Percentiles rank a stretch among this genome's conserved stretches.
These are phyloP conservation scores for Penicillium salamii DNA, from an alignment of 495 filamentous ascomycete species.

Conservation along the genomic window DNA sequence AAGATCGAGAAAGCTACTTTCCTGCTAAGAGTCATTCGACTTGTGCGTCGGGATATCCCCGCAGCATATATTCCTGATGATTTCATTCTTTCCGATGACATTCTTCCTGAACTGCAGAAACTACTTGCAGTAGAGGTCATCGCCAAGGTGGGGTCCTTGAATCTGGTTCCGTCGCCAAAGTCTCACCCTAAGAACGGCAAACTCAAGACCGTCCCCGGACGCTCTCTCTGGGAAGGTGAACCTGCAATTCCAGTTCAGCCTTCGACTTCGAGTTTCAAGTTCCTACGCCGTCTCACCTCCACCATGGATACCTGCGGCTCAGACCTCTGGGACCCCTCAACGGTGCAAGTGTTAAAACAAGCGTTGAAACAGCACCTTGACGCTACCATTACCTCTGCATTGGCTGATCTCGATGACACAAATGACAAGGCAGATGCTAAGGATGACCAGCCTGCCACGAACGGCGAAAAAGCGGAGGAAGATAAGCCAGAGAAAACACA, in stretches of 20 bases:
- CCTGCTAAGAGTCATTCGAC: slow-evolving; percentile 71
- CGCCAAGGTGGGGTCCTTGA: slow-evolving; percentile 8
- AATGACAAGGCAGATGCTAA: slow-evolving; percentile 4
- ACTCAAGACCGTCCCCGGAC: slow-evolving; percentile 34
- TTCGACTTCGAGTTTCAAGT: slow-evolving; percentile 70
- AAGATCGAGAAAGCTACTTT: slow-evolving; percentile 61
- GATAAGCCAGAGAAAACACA: not conserved
- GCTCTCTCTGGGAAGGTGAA: slow-evolving; percentile 73
- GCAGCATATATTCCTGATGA: slow-evolving; percentile 32
- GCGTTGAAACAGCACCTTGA: slow-evolving; percentile 39
- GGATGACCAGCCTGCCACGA: slow-evolving; percentile 1
- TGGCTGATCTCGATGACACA: slow-evolving; percentile 19
- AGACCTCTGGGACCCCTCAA: slow-evolving; percentile 81
- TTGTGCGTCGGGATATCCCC: slow-evolving; percentile 67
- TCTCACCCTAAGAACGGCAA: slow-evolving; percentile 10
- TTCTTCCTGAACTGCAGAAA: slow-evolving; percentile 57
- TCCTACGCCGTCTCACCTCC: slow-evolving; percentile 61
- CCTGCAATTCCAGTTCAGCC: slow-evolving; percentile 79
- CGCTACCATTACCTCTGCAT: slow-evolving; percentile 14
- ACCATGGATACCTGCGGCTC: slow-evolving; percentile 67
- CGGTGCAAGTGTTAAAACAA: slow-evolving; percentile 61
- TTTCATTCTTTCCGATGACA: slow-evolving; percentile 38
- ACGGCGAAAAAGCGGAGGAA: not conserved
- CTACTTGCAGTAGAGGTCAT: slow-evolving; percentile 44
- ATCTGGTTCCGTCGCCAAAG: slow-evolving; percentile 9